Conservation (phyloP, 306 rosid genomes). For the Hippophae tibetana region DNA sequence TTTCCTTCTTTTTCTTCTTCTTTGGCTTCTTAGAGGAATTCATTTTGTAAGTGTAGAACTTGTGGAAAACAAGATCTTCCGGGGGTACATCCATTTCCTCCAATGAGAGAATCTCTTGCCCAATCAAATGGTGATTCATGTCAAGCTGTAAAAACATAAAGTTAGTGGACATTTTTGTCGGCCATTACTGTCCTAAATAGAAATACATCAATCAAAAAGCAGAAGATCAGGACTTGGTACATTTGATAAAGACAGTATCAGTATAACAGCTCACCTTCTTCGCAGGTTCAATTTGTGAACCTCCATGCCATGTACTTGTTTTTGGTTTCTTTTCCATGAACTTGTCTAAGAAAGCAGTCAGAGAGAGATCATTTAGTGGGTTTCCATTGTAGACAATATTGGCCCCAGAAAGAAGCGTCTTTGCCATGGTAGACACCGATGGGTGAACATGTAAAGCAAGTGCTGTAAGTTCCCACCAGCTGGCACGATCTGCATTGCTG, state of each 20-base stretch:
- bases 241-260: not conserved
- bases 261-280: conserved; percentile 48
- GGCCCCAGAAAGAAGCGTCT: conserved; percentile 79
- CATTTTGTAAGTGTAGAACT: conserved; percentile 75
- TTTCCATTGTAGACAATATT: conserved; percentile 85
- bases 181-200: not conserved
- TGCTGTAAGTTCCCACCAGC: conserved; percentile 91
- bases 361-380: conserved; percentile 66
- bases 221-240: not conserved
- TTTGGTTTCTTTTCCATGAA: conserved; percentile 97
- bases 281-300: conserved; percentile 90
- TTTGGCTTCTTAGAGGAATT: conserved; percentile 47
- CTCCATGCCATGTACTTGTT: conserved; percentile 84
- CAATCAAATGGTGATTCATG: conserved; percentile 56
- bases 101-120: conserved; percentile 65
- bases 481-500: conserved; percentile 83
- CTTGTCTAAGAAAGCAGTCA: conserved; percentile 86
- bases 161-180: conserved; percentile 13
- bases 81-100: conserved; percentile 88
- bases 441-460: conserved; percentile 93
- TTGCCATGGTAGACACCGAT: conserved; percentile 87
- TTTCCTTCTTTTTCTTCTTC: conserved; percentile 71
- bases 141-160: conserved; percentile 48
- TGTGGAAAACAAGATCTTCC: conserved; percentile 91
- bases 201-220: not conserved